A percentile compares a stretch with the other conserved stretches of the same genome.
Evolutionary conservation across 2,329 filamentous ascomycete genomes (phyloP).

Genomic region (Coleophoma eucalyptorum): DNA sequence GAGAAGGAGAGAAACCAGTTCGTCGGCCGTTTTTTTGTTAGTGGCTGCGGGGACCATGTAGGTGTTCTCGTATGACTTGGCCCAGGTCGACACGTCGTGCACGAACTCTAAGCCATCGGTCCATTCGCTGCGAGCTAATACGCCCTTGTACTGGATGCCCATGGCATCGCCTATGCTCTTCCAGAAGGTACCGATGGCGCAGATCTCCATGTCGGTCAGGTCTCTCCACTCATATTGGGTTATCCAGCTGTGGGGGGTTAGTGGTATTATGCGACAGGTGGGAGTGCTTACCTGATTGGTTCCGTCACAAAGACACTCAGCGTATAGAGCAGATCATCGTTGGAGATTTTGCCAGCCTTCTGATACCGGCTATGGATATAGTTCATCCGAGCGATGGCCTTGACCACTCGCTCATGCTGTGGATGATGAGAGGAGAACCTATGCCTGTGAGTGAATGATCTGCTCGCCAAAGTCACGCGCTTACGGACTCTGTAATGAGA

Average conservation of each 20-base stretch:
- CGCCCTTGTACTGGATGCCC: slow-evolving; percentile 48
- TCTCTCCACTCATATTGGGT: slow-evolving; percentile 65
- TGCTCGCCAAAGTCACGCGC: too few relatives aligned
- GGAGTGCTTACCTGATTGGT: slow-evolving; percentile 31
- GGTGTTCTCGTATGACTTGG: slow-evolving; percentile 52
- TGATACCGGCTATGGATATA: slow-evolving; percentile 57
- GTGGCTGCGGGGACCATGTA: slow-evolving; percentile 51
- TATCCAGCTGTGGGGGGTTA: slow-evolving; percentile 47
- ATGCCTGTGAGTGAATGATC: too few relatives aligned
- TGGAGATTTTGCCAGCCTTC: slow-evolving; percentile 52
- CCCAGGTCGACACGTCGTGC: slow-evolving; percentile 44
- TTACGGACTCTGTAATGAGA: slow-evolving; percentile 13
- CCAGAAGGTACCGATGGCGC: slow-evolving; percentile 67
- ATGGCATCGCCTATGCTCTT: slow-evolving; percentile 68
- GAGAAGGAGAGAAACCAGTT: slow-evolving; percentile 58
- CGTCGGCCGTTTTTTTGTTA: slow-evolving; percentile 49
- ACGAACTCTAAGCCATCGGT: slow-evolving; percentile 47
- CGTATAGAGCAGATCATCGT: slow-evolving; percentile 63
- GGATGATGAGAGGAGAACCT: slow-evolving; percentile 13
- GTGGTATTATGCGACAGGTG: too few relatives aligned
- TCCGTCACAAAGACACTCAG: slow-evolving; percentile 63
- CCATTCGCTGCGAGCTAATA: slow-evolving; percentile 32
- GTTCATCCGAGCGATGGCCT: slow-evolving; percentile 61
- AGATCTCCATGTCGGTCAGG: slow-evolving; percentile 63
- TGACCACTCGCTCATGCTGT: slow-evolving; percentile 31